Percentiles rank a stretch among this genome's conserved stretches.
Evolutionary conservation across 805 yeast species (phyloP).

Genomic region (Cyberlindnera galapagoensis): DNA sequence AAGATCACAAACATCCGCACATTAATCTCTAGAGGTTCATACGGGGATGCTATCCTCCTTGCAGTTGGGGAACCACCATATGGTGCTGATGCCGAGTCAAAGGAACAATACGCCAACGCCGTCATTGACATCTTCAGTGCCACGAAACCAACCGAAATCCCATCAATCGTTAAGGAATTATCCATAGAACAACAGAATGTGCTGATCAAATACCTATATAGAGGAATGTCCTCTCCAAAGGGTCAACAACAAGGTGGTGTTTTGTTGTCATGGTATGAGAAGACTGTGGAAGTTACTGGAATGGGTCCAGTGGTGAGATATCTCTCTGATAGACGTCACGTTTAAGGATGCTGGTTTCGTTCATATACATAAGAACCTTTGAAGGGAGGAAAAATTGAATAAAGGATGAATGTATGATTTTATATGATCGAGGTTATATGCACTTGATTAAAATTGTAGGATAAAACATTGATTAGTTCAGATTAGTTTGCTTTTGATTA

Average conservation of each 20-base stretch:
- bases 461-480: too few species aligned
- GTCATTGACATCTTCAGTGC: conserved; percentile 69
- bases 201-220: conserved; percentile 77
- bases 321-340: conserved; percentile 78
- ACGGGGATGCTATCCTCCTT: conserved; percentile 54
- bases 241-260: conserved; percentile 86
- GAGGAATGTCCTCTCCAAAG: conserved; percentile 70
- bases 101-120: conserved; percentile 39
- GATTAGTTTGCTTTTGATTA: too few species aligned
- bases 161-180: conserved; percentile 52
- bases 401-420: too few species aligned
- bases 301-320: conserved; percentile 85
- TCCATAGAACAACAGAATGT: conserved; percentile 63
- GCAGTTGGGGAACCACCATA: conserved; percentile 78
- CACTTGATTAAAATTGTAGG: background rate
- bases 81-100: conserved; percentile 57
- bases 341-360: conserved; percentile 37
- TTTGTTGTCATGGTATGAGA: conserved; percentile 87
- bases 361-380: too few species aligned
- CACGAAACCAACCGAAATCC: conserved; percentile 62
- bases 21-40: conserved; percentile 65
- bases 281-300: conserved; percentile 77
- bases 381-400: background rate
- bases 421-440: too few species aligned
- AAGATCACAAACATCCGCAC: conserved; percentile 54